Evolutionary conservation across 2,329 filamentous ascomycete species (phyloP).

Genomic region (Trichophyton benhamiae): DNA sequence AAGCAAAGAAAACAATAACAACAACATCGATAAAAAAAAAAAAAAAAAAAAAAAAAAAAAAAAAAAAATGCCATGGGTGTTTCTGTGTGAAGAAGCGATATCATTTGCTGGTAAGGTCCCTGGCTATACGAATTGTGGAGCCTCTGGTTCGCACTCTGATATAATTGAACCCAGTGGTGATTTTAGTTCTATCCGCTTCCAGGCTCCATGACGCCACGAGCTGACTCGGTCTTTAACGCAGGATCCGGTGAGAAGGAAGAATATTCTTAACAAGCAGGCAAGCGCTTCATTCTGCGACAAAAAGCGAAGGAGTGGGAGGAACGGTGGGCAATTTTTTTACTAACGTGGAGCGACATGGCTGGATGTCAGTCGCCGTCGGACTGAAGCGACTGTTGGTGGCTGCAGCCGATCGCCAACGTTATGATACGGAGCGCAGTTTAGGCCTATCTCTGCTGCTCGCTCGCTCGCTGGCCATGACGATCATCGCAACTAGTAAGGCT

Average conservation of each 20-base stretch:
- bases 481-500: constrained; percentile 4
- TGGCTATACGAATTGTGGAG: background rate
- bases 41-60: no score
- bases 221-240: background rate
- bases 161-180: background rate
- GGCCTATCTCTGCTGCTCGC: background rate
- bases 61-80: no score
- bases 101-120: background rate
- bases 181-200: background rate
- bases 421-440: background rate
- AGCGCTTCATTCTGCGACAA: background rate
- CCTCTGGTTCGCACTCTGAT: background rate
- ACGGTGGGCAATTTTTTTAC: background rate
- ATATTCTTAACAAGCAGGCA: background rate
- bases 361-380: background rate
- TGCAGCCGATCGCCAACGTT: background rate
- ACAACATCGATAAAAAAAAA: no score
- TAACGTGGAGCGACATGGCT: background rate
- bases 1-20: background rate
- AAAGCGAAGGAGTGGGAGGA: background rate
- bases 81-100: background rate
- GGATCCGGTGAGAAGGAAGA: background rate
- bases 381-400: background rate
- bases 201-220: background rate
- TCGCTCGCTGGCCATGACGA: background rate